Base-by-base conservation (phyloP, 768 basidiomycete genomes). In the Hericium erinaceus region DNA sequence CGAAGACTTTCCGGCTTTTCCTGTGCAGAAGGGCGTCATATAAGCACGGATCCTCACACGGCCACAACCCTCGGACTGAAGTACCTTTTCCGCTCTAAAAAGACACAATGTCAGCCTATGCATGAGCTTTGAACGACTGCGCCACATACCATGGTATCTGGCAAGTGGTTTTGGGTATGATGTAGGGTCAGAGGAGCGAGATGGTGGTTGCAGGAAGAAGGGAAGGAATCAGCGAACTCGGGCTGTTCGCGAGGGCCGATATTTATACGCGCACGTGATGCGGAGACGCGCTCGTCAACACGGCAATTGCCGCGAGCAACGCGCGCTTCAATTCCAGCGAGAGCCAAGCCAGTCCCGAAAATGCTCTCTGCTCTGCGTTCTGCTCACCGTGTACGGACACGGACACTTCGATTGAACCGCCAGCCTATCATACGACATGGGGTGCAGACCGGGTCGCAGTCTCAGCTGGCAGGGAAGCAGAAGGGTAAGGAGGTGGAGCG, bases 1-100 rank as follows among this genome's bases (percentile, higher is more conserved):
- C 16, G 60, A 67, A 24, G 68, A 68, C 63, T 81, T 82, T 62
- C 83, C 82, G 15, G 64, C 64, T 26, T 65, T 67, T 53, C 78
- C 77, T 51, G 20, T 12, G 10, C 9, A 37, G 8, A 12, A 12
- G 11, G 26, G 10, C 8, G 20, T 22, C 11, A 15, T 33, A 26
- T 26, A 18, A 51, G 28, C 11, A 51, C 13, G 15, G 20, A 28
- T 11, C 2, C 26, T 46, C n/a, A 6, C 20, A 51, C 49, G 18
- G 26, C 49, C 49, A 51, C 28, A 51, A 15, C 9, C 26, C 49
- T 15, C 18, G 11, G 26, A 20, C 20, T 1, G 16, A 50, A 8
- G 49, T 60, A 60, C 60, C 60, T 57, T 61, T 61, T 50, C 60
- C 60, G 26, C 60, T 61, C 60, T 61, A 44, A 39, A 11, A 24